phyloP scores from a whole-genome alignment of 2,329 filamentous ascomycete genomes.

The Aspergillus pseudonomiae region DNA sequence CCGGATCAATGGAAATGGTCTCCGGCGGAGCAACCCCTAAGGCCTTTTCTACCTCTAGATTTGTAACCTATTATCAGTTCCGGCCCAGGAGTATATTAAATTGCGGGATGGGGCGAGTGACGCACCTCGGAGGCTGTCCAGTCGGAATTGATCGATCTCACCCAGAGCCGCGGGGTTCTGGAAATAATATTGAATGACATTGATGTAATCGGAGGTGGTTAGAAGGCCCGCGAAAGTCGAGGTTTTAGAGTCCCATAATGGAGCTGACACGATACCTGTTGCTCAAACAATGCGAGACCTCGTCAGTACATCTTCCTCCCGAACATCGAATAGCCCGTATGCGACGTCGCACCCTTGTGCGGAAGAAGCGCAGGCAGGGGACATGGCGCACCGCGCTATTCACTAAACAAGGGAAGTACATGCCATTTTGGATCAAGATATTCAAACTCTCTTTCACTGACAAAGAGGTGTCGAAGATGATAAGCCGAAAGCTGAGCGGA shows the following conservation, averaged over 20 bases:
- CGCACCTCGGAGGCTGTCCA: constrained; percentile 87
- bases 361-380: not conserved
- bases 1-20: constrained; percentile 92
- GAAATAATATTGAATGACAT: constrained; percentile 98
- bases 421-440: constrained; percentile 94
- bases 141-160: constrained; percentile 88
- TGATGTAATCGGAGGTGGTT: constrained; percentile 96
- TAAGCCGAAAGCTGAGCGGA: constrained; percentile 91
- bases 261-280: constrained; percentile 92
- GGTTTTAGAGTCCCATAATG: constrained; percentile 91
- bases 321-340: not conserved
- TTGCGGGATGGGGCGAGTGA: not conserved
- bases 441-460: constrained; percentile 96
- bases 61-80: constrained; percentile 6
- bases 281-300: constrained; percentile 15
- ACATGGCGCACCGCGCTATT: not conserved
- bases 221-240: constrained; percentile 92
- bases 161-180: constrained; percentile 89
- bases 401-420: constrained; percentile 22
- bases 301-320: constrained; percentile 23
- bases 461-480: constrained; percentile 91
- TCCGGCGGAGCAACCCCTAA: constrained; percentile 90
- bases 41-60: constrained; percentile 88
- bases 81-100: not conserved
- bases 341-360: not conserved